These are phyloP conservation scores for Teunomyces panamensis DNA, from an alignment of 805 yeast genomes.

Conservation along the genomic window DNA sequence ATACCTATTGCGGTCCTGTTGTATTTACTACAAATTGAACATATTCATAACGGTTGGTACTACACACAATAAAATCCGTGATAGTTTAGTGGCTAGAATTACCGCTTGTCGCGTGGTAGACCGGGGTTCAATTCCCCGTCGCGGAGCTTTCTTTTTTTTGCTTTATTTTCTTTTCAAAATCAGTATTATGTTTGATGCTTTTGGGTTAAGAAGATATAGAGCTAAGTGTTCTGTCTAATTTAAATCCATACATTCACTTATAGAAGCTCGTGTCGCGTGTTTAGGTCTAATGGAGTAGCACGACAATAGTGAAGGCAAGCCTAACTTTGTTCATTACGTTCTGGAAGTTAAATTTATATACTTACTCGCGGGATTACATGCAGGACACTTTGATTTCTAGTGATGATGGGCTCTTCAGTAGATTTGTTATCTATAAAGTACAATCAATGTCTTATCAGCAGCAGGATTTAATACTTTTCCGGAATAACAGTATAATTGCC, in stretches of 20 bases:
- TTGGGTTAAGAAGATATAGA: no score
- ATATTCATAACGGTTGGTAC: no score
- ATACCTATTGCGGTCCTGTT: not conserved
- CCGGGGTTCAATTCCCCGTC: constrained; percentile 22
- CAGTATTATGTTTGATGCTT: not conserved
- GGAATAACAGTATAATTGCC: constrained; percentile 47
- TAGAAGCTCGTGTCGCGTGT: no score
- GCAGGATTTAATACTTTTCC: constrained; percentile 57
- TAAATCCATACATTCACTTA: not conserved
- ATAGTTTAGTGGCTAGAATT: constrained; percentile 20
- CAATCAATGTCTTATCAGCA: constrained; percentile 10
- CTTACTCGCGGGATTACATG: not conserved
- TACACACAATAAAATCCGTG: constrained; percentile 7
- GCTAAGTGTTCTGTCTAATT: not conserved
- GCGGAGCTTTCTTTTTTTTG: constrained; percentile 11
- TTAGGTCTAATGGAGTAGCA: no score
- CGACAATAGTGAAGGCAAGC: no score
- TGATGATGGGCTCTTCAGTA: not conserved
- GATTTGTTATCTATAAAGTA: not conserved
- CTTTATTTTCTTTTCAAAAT: not conserved
- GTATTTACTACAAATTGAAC: not conserved
- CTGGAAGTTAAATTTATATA: no score
- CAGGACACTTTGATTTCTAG: not conserved
- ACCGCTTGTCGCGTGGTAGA: constrained; percentile 21
- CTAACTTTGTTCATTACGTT: no score